Evolutionary conservation across 768 basidiomycete species (phyloP), one percentile per base, ranked within the genome.

Genomic region (Hericium erinaceus): DNA sequence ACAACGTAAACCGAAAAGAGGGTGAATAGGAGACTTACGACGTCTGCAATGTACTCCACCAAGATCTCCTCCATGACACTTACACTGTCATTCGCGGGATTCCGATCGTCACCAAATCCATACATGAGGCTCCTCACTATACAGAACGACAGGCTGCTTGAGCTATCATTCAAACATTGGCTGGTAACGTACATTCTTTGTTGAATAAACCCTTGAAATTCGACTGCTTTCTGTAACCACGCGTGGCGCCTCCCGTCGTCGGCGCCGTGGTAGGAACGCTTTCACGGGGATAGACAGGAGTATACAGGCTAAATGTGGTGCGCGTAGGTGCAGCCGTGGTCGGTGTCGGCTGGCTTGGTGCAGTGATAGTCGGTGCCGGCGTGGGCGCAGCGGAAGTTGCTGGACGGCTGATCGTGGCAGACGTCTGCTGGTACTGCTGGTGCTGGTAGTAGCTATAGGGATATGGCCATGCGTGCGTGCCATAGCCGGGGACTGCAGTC

Each of bases 1-100:
- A 52, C n/a, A 15, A 16, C 48, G 53, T 26, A 54, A 57, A 59
- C 48, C 37, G 39, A 39, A 41, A 26, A 33, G 46, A 56, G 50
- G 58, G 48, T 55, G 55, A 11, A 49, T 57, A 63, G 59, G 48
- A 49, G 46, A 80, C 92, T 61, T 67, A 95, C 93, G 11, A 95
- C 80, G 64, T 97, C 93, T 37, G 85, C 82, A 63, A 97, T 90
- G 62, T 90, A 94, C 69, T 94, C 92, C 46, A 93, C 81, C 53
- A 95, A 73, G 55, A 95, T 92, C 67, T 95, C 92, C 67, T 95
- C 92, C 90, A 95, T 89, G 40, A 95, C 88, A 61, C 83, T 86
- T 26, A 94, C 89, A 0, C 89, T 89, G 64, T 97, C 93, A 40
- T 81, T 87, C 2, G 91, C 86, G 0, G 92, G 90, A 63, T 91